Evolutionary conservation across 352 stramenopile species (phyloP).

Genomic region (Phytophthora colocasiae): DNA sequence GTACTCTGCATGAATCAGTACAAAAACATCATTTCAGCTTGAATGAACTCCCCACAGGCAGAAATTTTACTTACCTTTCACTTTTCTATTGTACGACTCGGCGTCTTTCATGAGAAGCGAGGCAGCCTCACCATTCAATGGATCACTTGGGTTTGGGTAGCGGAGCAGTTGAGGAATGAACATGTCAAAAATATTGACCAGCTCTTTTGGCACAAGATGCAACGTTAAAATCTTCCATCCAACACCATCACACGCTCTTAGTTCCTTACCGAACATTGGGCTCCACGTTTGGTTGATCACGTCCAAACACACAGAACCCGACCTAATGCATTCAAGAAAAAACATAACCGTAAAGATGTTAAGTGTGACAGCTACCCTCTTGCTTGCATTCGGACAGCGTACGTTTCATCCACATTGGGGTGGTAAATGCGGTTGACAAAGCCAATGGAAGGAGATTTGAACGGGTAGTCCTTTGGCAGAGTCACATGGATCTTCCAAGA

Average conservation of each 20-base stretch:
- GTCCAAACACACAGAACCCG: slow-evolving; percentile 93
- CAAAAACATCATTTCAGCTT: background rate
- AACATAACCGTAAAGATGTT: no score
- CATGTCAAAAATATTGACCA: slow-evolving; percentile 94
- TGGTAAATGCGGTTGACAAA: slow-evolving; percentile 95
- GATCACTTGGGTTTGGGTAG: slow-evolving; percentile 93
- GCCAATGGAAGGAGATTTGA: slow-evolving; percentile 94
- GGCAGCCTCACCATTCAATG: slow-evolving; percentile 91
- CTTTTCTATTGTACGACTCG: slow-evolving; percentile 89
- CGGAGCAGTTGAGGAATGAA: slow-evolving; percentile 94
- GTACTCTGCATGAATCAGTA: slow-evolving; percentile 58
- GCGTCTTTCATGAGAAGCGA: slow-evolving; percentile 90
- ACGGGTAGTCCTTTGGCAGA: slow-evolving; percentile 93
- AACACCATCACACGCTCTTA: background rate
- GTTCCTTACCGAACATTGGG: slow-evolving; percentile 89
- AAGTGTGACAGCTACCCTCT: no score
- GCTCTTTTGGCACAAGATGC: slow-evolving; percentile 54
- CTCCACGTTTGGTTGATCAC: slow-evolving; percentile 97
- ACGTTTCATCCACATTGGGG: slow-evolving; percentile 95
- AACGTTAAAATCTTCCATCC: slow-evolving; percentile 6
- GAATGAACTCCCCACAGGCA: no score
- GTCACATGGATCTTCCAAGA: slow-evolving; percentile 95
- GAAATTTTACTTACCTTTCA: slow-evolving; percentile 63
- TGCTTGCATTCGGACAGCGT: slow-evolving; percentile 9
- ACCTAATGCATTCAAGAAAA: slow-evolving; percentile 44